Percentiles rank a stretch among this genome's conserved stretches.
phyloP scores from a whole-genome alignment of 768 basidiomycete species.

The Phlebiopsis flavidoalba region DNA sequence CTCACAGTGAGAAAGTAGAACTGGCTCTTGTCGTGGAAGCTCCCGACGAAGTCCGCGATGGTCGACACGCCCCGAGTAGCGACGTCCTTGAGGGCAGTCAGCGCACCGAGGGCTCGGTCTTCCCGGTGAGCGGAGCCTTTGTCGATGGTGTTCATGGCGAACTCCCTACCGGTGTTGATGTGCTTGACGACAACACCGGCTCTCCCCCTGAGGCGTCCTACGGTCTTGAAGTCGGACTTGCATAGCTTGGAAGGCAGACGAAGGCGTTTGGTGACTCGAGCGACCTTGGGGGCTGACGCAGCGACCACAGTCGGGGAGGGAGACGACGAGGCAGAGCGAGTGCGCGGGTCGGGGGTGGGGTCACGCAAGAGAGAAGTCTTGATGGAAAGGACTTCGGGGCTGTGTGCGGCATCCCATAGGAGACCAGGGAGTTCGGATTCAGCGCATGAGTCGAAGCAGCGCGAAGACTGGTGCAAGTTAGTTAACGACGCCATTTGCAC shows the following conservation, averaged over 20 bases:
- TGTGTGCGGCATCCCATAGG: not conserved
- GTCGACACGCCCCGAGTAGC: not conserved
- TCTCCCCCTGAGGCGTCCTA: slow-evolving; percentile 10
- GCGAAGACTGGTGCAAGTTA: not conserved
- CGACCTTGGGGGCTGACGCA: not conserved
- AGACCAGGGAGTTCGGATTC: not conserved
- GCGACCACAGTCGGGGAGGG: not conserved
- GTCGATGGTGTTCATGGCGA: slow-evolving; percentile 19
- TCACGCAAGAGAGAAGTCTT: not conserved
- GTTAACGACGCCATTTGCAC: not conserved
- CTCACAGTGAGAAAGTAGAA: slow-evolving; percentile 6
- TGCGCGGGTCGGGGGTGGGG: not conserved
- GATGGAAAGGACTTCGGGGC: slow-evolving; percentile 1
- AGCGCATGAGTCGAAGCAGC: not conserved
- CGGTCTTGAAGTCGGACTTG: slow-evolving; percentile 10
- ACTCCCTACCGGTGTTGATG: slow-evolving; percentile 8
- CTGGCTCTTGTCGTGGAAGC: slow-evolving; percentile 7
- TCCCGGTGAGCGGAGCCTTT: too few species aligned
- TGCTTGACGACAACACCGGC: slow-evolving; percentile 20
- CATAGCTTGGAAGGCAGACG: not conserved
- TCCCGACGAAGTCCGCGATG: slow-evolving; percentile 7
- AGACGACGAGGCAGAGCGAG: not conserved
- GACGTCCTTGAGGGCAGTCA: not conserved
- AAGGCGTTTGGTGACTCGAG: not conserved
- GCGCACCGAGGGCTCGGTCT: not conserved